phyloP scores from a whole-genome alignment of 169 alveolate genomes.

The Plasmodium vinckei region DNA sequence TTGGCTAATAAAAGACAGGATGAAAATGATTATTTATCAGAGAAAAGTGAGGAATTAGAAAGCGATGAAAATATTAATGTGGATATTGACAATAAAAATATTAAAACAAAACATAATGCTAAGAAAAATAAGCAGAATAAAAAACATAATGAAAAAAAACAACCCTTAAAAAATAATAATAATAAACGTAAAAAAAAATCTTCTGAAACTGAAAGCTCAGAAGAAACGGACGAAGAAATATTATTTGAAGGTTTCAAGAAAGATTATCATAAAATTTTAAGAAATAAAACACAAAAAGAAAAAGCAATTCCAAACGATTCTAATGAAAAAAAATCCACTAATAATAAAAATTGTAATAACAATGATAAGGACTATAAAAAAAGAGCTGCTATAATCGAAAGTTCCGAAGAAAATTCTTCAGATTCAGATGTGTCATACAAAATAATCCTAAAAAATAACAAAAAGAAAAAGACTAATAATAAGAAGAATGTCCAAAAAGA shows the following conservation, averaged over 20 bases:
- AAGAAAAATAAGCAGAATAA: neutral
- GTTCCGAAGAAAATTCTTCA: slow-evolving; percentile 19
- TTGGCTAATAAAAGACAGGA: neutral
- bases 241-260: neutral
- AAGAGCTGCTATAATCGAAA: slow-evolving; percentile 6
- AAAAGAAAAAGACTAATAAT: slow-evolving; percentile 11
- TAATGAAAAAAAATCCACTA: slow-evolving; percentile 11
- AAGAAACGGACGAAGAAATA: neutral
- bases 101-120: neutral
- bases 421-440: slow-evolving; percentile 63
- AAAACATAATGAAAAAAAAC: neutral
- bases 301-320: neutral
- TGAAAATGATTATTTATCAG: neutral
- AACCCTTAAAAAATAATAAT: neutral
- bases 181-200: neutral
- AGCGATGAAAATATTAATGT: neutral
- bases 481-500: neutral
- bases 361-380: neutral
- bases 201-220: slow-evolving; percentile 7
- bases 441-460: slow-evolving; percentile 23
- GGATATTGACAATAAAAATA: neutral
- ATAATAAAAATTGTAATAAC: neutral
- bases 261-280: slow-evolving; percentile 45
- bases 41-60: neutral
- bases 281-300: slow-evolving; percentile 27